Percentiles rank a stretch among this genome's conserved stretches.
These are phyloP conservation scores for Penicillium cataractarum DNA, from an alignment of 495 filamentous ascomycete genomes.

Conservation along the genomic window DNA sequence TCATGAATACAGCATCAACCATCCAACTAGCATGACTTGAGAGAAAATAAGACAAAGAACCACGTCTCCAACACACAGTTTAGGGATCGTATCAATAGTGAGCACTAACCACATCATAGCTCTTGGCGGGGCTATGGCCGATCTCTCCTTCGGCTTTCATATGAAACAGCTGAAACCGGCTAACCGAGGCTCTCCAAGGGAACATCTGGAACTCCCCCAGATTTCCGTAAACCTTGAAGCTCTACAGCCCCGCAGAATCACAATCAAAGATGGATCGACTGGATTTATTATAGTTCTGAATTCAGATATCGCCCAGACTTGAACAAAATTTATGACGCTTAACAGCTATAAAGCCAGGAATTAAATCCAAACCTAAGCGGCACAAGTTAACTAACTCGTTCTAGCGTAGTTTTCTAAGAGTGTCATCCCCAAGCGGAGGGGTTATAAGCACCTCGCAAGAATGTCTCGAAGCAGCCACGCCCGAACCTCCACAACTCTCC, in stretches of 20 bases:
- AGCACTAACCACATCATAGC: not conserved
- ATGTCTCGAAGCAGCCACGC: slow-evolving; percentile 28
- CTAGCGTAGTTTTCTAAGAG: not conserved
- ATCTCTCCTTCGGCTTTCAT: not conserved
- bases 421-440: slow-evolving; percentile 12
- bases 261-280: not conserved
- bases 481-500: not conserved
- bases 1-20: too few species aligned
- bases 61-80: too few species aligned
- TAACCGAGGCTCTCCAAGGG: not conserved
- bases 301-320: too few species aligned
- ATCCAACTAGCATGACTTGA: not conserved
- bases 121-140: not conserved
- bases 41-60: not conserved
- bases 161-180: slow-evolving; percentile 1
- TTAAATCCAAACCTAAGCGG: too few species aligned
- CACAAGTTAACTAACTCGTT: too few species aligned
- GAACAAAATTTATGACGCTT: not conserved
- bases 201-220: not conserved
- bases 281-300: too few species aligned
- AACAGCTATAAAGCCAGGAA: not conserved
- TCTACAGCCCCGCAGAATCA: not conserved
- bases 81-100: too few species aligned
- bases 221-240: not conserved
- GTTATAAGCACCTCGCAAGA: slow-evolving; percentile 41